Evolutionary conservation across 352 stramenopile species (phyloP), one percentile per base, ranked within the genome.

Genomic region (Pythium pectinolyticum): DNA sequence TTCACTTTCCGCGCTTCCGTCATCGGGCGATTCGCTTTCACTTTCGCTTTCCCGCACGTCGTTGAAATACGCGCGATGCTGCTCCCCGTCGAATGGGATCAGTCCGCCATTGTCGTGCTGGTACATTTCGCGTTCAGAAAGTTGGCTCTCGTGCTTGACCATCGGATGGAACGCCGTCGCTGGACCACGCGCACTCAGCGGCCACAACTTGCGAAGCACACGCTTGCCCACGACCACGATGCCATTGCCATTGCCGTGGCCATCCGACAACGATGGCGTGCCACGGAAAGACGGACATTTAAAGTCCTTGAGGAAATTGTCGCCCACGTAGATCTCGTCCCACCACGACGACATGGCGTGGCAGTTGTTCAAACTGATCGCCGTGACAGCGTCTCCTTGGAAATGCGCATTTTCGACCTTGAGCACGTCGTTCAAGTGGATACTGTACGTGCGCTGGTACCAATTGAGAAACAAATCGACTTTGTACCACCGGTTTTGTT

Each of bases 261-360:
- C 56, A 22, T 43, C 57, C 1, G 47, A n/a, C n/a, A n/a, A n/a
- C n/a, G n/a, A 3, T 35, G 40, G 15, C 24, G 22, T 52, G 4
- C 58, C 32, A 17, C 68, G 55, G 30, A 76, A 35, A 17, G 59
- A 69, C 12, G 96, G 95, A 67, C 95, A 99, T 8, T 67, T 66
- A 57, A 99, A 98, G 6, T 72, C 76, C 66, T 97, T 84, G n/a
- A 95, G 75, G 61, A 91, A 88, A 59, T 98, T 92, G 7, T 89
- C 70, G 19, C 96, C 96, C 4, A 98, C 80, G 69, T 97, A 98
- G 35, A 99, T 86, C 63, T 99, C 96, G 73, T 99, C 96, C 80
- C 97, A 98, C 91, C 95, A 98, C 31, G 73, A 87, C 19, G 74
- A 89, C 72, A 91, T 90, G 0, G 79, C 59, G 41, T 97, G 79